These are phyloP conservation scores for Arthrocladium fulminans DNA, from an alignment of 2,329 filamentous ascomycete genomes.

Conservation along the genomic window DNA sequence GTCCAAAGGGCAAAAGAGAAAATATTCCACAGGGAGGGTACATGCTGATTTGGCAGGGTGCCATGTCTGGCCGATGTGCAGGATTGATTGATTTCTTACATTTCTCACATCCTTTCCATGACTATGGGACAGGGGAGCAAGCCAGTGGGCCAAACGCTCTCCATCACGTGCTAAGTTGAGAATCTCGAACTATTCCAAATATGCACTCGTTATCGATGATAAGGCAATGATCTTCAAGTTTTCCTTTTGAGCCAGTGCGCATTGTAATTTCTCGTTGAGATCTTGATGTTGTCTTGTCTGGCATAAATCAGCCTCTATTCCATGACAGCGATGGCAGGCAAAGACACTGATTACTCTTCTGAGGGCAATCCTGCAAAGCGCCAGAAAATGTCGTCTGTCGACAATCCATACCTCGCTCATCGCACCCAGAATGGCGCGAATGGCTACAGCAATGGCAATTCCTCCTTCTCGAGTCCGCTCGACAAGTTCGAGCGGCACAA, in stretches of 20 bases:
- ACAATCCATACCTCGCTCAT: constrained; percentile 89
- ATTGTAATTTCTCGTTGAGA: background rate
- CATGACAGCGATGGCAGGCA: constrained; percentile 17
- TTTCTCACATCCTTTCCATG: no score
- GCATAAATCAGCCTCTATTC: background rate
- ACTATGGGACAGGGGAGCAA: no score
- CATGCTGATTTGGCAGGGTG: no score
- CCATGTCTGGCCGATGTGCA: no score
- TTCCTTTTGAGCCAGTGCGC: background rate
- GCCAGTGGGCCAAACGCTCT: no score
- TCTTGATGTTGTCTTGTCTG: background rate
- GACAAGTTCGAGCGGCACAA: constrained; percentile 64
- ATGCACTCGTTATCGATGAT: no score
- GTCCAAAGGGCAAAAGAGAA: no score
- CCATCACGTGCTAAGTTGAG: no score
- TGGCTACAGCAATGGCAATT: constrained; percentile 28
- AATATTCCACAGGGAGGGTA: no score
- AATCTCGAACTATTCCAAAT: no score
- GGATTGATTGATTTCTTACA: no score
- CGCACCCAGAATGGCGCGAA: constrained; percentile 53
- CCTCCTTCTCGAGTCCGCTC: constrained; percentile 43
- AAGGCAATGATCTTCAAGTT: background rate
- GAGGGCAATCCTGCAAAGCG: constrained; percentile 44
- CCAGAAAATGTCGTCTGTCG: constrained; percentile 45
- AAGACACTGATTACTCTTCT: constrained; percentile 15